Conservation (phyloP, 495 filamentous ascomycete genomes). For the Hypoxylon fragiforme region DNA sequence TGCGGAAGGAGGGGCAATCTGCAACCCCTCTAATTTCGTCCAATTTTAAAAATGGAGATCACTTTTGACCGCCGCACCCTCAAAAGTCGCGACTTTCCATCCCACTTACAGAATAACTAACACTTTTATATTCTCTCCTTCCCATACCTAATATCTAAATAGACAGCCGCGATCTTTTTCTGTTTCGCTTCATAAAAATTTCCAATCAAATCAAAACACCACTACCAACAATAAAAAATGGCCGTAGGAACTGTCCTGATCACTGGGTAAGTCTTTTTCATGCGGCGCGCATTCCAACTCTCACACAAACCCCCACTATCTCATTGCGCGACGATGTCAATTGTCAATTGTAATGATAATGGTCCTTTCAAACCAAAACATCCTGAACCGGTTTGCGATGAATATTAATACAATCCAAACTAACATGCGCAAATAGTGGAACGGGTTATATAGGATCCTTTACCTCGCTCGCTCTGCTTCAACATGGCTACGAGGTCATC, state of each 20-base stretch:
- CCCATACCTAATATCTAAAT: neutral
- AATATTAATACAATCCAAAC: neutral
- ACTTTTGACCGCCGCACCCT: conserved; percentile 29
- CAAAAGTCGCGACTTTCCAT: conserved; percentile 19
- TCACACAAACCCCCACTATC: neutral
- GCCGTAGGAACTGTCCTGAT: conserved; percentile 83
- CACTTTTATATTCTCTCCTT: no score
- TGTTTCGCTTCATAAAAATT: no score
- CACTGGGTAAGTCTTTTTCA: conserved; percentile 70
- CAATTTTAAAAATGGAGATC: conserved; percentile 34
- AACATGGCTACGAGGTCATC: conserved; percentile 94
- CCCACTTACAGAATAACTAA: no score
- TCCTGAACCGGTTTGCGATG: no score
- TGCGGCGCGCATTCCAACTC: neutral
- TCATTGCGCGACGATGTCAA: neutral
- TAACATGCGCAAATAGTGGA: conserved; percentile 61
- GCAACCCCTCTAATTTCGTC: conserved; percentile 33
- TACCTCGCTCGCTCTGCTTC: conserved; percentile 86
- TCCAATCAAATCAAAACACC: no score
- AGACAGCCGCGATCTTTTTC: no score
- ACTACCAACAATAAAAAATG: conserved; percentile 60
- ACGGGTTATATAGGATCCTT: conserved; percentile 99
- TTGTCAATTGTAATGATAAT: neutral
- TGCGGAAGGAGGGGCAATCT: conserved; percentile 23
- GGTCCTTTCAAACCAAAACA: no score